Conservation (phyloP, 257 asterid genomes). For the Nicotiana obtusifolia region DNA sequence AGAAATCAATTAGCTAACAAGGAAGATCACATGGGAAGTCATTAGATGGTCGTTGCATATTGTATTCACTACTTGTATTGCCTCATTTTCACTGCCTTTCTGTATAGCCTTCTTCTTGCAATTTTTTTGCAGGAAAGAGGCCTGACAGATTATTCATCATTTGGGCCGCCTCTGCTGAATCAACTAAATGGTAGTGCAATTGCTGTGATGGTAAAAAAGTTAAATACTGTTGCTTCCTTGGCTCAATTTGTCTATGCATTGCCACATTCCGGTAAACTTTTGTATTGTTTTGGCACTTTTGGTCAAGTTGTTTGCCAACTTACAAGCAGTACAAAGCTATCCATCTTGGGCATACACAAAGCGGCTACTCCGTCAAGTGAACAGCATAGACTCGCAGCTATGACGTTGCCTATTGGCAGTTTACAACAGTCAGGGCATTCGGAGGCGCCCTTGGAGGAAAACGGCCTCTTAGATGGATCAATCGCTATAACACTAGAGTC, state of each 20-base stretch:
- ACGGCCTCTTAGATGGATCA: conserved; percentile 34
- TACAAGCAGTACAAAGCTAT: conserved; percentile 62
- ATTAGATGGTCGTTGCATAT: not conserved
- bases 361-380: conserved; percentile 33
- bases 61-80: not conserved
- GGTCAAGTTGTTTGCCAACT: conserved; percentile 67
- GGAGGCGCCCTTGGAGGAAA: conserved; percentile 39
- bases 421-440: conserved; percentile 25
- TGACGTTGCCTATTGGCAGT: conserved; percentile 49
- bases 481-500: conserved; percentile 60
- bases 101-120: not conserved
- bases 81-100: not conserved
- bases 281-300: conserved; percentile 53
- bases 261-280: conserved; percentile 22
- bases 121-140: conserved; percentile 46
- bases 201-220: conserved; percentile 48
- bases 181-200: conserved; percentile 59
- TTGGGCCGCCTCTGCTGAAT: conserved; percentile 73
- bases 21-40: not conserved
- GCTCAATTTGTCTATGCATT: conserved; percentile 62
- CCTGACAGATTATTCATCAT: conserved; percentile 57
- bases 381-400: conserved; percentile 44
- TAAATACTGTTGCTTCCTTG: conserved; percentile 51
- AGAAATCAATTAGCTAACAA: not conserved
- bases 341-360: conserved; percentile 60